Percentiles rank a stretch among this genome's conserved stretches.
phyloP scores from a whole-genome alignment of 148 eudicot genomes.

The Cornus florida region DNA sequence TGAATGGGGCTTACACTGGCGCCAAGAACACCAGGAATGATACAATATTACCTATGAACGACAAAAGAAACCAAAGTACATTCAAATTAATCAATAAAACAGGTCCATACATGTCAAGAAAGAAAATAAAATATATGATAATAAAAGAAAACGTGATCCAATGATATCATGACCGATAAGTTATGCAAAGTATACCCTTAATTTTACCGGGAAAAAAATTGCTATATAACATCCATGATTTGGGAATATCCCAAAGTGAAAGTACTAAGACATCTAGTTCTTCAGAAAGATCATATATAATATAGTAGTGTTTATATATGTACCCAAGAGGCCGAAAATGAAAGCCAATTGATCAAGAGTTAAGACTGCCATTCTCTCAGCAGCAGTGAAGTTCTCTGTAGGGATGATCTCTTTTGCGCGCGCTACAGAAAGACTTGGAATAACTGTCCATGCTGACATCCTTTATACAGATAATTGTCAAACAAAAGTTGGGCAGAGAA shows the following conservation, averaged over 20 bases:
- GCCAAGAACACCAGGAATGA: constrained; percentile 50
- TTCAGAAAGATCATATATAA: background rate
- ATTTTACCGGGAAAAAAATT: too few species aligned
- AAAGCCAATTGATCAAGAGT: constrained; percentile 17
- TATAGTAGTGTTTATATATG: background rate
- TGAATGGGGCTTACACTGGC: constrained; percentile 35
- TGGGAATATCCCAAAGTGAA: too few species aligned
- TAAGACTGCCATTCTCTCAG: constrained; percentile 5
- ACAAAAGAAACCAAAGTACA: background rate
- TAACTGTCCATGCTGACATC: background rate
- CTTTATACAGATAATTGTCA: background rate
- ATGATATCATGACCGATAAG: too few species aligned
- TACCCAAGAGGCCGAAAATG: constrained; percentile 49
- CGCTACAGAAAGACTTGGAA: background rate
- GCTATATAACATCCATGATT: background rate
- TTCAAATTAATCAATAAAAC: background rate
- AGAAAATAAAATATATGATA: too few species aligned
- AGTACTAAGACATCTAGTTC: too few species aligned
- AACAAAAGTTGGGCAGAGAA: background rate
- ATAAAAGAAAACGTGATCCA: too few species aligned
- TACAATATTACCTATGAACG: constrained; percentile 42
- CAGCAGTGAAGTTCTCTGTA: background rate
- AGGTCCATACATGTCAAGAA: background rate
- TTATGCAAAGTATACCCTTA: background rate
- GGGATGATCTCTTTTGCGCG: background rate